Evolutionary conservation across 2,329 filamentous ascomycete species (phyloP), one percentile per base, ranked within the genome.

Genomic region (Chaetomiaceae sp.): DNA sequence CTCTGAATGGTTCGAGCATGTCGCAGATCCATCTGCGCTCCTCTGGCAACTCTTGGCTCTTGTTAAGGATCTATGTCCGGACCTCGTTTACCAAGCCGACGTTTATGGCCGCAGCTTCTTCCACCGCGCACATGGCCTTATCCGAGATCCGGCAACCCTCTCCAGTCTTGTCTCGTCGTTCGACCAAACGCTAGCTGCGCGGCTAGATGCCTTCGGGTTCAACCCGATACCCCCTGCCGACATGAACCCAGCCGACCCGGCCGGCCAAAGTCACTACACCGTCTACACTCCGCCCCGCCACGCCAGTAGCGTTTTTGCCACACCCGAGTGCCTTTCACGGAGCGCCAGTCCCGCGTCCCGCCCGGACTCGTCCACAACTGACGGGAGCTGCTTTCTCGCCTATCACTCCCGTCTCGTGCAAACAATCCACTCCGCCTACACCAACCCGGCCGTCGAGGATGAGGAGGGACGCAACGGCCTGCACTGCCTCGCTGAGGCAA

Each of bases 401-500:
- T 63, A 68, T 25, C 66, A 68, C 37, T 60, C 65, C 17, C 62
- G 66, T 7, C 65, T 75, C 5, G 54, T 75, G 31, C 62, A 59
- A 19, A 62, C 69, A 23, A 65, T 76, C 25, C 64, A 61, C 7
- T 62, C 61, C 3, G 67, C 68, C 3, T 58, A 64, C 42, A 60
- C 55, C 14, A 60, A 68, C 38, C 63, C 70, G 0, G 56, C 48
- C 7, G 46, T 62, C 14, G 72, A 76, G 55, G 73, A 77, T 55
- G 35, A 63, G 1, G 62, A 72, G 5, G 78, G 79, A 5, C 73
- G 77, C 20, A 82, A 82, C 53, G 78, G 73, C 8, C 67, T 82
- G 14, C 79, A 82, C 56, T 80, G 77, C 54, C 72, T 82, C 16
- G 78, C 78, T 2, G 72, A 75, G 52, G 76, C 74, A 6, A 72